These are phyloP conservation scores for Teratosphaeria gauchensis DNA, from an alignment of 2,329 filamentous ascomycete genomes.

Conservation along the genomic window DNA sequence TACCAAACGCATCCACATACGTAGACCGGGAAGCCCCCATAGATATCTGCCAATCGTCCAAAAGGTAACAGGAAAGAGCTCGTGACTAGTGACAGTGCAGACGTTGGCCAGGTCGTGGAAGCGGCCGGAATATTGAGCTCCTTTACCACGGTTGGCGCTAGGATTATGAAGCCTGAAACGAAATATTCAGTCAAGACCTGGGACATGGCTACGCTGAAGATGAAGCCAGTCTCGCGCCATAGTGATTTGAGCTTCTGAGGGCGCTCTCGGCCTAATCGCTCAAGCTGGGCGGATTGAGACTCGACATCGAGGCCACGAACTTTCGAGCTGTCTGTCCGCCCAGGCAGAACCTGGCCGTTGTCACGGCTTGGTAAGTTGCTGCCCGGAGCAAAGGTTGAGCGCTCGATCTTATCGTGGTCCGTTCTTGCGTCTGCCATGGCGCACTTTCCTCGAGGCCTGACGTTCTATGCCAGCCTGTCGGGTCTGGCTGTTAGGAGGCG, in stretches of 20 bases:
- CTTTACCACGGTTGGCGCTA: slow-evolving; percentile 55
- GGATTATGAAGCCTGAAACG: slow-evolving; percentile 62
- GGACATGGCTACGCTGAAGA: slow-evolving; percentile 39
- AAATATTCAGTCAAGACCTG: slow-evolving; percentile 52
- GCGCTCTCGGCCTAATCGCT: slow-evolving; percentile 53
- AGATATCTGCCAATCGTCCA: slow-evolving; percentile 43
- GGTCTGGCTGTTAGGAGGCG: not conserved
- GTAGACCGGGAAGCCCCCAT: slow-evolving; percentile 54
- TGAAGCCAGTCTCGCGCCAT: slow-evolving; percentile 52
- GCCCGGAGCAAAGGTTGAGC: too few species aligned
- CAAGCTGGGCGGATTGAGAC: slow-evolving; percentile 34
- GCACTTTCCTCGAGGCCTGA: too few species aligned
- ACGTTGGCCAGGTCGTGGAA: slow-evolving; percentile 47
- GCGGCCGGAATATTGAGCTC: slow-evolving; percentile 58
- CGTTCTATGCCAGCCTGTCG: too few species aligned
- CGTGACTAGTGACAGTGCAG: slow-evolving; percentile 41
- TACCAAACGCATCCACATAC: slow-evolving; percentile 45
- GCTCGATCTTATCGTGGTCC: too few species aligned
- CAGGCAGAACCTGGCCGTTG: too few species aligned
- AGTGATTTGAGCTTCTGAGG: slow-evolving; percentile 46
- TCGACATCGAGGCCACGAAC: slow-evolving; percentile 5
- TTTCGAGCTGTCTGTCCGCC: not conserved
- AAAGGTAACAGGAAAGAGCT: slow-evolving; percentile 41
- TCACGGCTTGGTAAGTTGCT: too few species aligned
- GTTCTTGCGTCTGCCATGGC: too few species aligned